phyloP scores from a whole-genome alignment of 2,329 filamentous ascomycete genomes.

The Neospermospora avenae region DNA sequence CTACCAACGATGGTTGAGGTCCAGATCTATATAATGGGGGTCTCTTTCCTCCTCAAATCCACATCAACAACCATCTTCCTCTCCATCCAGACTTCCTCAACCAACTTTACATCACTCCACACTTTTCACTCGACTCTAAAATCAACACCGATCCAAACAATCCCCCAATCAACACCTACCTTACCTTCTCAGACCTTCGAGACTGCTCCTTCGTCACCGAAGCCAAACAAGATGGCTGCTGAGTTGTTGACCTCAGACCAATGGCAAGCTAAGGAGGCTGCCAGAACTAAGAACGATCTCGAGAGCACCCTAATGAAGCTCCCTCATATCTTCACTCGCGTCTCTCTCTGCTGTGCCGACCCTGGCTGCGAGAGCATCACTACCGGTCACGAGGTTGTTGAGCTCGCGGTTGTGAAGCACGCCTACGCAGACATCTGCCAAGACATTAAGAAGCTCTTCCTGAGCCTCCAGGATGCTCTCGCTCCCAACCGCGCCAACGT shows the following conservation, averaged over 20 bases:
- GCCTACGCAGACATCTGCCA: background rate
- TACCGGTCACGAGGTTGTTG: slow-evolving; percentile 7
- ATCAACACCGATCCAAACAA: background rate
- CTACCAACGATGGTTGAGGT: background rate
- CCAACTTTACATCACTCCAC: background rate
- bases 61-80: slow-evolving; percentile 7
- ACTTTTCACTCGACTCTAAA: background rate
- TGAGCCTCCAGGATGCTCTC: background rate
- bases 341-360: background rate
- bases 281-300: background rate
- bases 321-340: background rate
- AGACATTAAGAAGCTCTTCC: background rate
- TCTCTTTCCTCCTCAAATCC: slow-evolving; percentile 4
- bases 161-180: background rate
- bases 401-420: background rate
- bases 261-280: background rate
- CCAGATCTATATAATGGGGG: slow-evolving; percentile 10
- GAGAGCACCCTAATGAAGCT: background rate
- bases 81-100: background rate
- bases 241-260: too few species aligned
- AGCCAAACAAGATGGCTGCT: background rate
- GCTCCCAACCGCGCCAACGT: slow-evolving; percentile 13
- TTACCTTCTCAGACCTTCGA: background rate
- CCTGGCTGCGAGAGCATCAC: background rate
- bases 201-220: background rate